Conservation (phyloP, 2,329 filamentous ascomycete species). For the Leptographium flavum region DNA sequence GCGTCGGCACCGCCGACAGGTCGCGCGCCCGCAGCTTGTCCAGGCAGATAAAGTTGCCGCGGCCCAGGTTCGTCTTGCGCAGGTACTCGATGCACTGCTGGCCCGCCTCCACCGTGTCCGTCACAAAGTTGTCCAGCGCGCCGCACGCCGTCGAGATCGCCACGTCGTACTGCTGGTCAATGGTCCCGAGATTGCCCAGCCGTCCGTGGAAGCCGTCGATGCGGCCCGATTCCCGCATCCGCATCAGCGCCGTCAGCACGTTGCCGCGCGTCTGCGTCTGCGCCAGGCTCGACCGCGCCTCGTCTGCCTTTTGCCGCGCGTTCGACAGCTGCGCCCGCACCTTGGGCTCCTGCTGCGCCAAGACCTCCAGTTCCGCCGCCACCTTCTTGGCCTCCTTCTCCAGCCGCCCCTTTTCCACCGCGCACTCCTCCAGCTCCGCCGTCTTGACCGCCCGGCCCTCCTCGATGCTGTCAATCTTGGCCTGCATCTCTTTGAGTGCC, state of each 20-base stretch:
- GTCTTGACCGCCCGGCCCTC: conserved; percentile 57
- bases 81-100: conserved; percentile 98
- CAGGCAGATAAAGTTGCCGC: conserved; percentile 92
- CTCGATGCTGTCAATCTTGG: conserved; percentile 62
- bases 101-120: conserved; percentile 87
- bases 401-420: conserved; percentile 55
- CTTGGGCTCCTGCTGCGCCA: conserved; percentile 65
- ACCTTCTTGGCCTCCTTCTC: conserved; percentile 62
- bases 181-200: conserved; percentile 83
- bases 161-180: conserved; percentile 87
- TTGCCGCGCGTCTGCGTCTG: conserved; percentile 87
- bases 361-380: conserved; percentile 56
- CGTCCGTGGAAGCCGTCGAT: conserved; percentile 96
- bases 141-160: conserved; percentile 97
- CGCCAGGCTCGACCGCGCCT: conserved; percentile 79
- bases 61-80: conserved; percentile 89
- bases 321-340: conserved; percentile 75
- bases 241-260: conserved; percentile 81
- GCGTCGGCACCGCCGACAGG: conserved; percentile 67
- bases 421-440: conserved; percentile 61
- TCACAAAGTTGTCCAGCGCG: conserved; percentile 87
- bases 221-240: conserved; percentile 86
- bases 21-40: conserved; percentile 74
- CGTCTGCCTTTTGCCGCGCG: conserved; percentile 86
- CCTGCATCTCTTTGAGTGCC: conserved; percentile 68